Evolutionary conservation across 352 stramenopile genomes (phyloP).

Genomic region (Lagenidium giganteum): DNA sequence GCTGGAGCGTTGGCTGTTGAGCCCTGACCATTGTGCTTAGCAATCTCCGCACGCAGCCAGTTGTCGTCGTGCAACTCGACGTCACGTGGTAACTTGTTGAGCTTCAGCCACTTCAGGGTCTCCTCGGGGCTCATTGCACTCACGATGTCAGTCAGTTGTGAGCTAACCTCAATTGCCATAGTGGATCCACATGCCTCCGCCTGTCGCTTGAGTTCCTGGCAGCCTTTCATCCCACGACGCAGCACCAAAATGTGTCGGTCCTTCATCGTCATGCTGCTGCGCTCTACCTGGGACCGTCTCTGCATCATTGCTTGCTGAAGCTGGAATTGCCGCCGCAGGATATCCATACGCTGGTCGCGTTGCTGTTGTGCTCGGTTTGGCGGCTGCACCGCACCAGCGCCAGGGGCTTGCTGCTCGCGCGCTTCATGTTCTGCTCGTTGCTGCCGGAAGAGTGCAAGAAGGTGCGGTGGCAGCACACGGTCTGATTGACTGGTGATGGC

Average conservation of each 20-base stretch:
- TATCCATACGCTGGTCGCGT: too few species aligned
- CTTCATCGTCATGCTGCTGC: conserved; percentile 37
- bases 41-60: conserved; percentile 72
- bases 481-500: too few species aligned
- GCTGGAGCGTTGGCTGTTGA: background rate
- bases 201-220: conserved; percentile 58
- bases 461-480: conserved; percentile 19
- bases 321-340: conserved; percentile 6
- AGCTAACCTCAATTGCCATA: conserved; percentile 74
- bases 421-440: conserved; percentile 16
- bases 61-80: conserved; percentile 65
- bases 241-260: conserved; percentile 67
- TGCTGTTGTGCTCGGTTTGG: too few species aligned
- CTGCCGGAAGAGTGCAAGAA: conserved; percentile 16
- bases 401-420: conserved; percentile 11
- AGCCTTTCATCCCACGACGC: conserved; percentile 60
- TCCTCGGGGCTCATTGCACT: conserved; percentile 53
- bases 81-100: conserved; percentile 56
- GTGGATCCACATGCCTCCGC: conserved; percentile 54
- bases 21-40: conserved; percentile 34
- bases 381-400: background rate
- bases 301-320: conserved; percentile 16
- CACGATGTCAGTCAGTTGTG: conserved; percentile 75
- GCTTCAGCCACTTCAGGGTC: conserved; percentile 65
- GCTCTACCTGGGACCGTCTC: conserved; percentile 26